A percentile compares a stretch with the other conserved stretches of the same genome.
These are phyloP conservation scores for Vigna unguiculata DNA, from an alignment of 306 rosid species.

Conservation along the genomic window DNA sequence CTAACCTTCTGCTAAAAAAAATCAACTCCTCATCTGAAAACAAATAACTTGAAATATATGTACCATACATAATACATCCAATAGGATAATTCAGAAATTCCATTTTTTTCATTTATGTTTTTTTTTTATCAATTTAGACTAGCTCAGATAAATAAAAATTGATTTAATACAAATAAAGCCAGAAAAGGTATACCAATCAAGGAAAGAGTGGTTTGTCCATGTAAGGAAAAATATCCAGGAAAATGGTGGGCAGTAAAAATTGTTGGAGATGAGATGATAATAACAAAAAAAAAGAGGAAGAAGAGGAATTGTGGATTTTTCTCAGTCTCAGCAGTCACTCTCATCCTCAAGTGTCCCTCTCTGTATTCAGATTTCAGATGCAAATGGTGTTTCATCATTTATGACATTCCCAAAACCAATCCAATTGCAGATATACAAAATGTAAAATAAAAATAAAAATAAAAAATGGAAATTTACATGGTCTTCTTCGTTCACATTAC, in stretches of 20 bases:
- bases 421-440: background rate
- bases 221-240: slow-evolving; percentile 11
- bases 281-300: slow-evolving; percentile 2
- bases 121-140: background rate
- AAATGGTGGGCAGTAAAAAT: slow-evolving; percentile 48
- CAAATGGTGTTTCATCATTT: slow-evolving; percentile 25
- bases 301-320: slow-evolving; percentile 40
- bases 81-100: slow-evolving; percentile 31
- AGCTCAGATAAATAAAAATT: background rate
- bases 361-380: slow-evolving; percentile 44
- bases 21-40: background rate
- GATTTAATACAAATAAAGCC: slow-evolving; percentile 3
- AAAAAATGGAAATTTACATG: background rate
- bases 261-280: slow-evolving; percentile 43
- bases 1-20: too few relatives aligned
- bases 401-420: slow-evolving; percentile 28
- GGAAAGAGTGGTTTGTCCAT: slow-evolving; percentile 14
- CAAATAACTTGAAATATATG: background rate
- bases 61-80: background rate
- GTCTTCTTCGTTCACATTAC: slow-evolving; percentile 32
- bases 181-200: slow-evolving; percentile 28
- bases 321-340: slow-evolving; percentile 47
- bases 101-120: background rate
- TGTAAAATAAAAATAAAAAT: background rate
- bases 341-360: slow-evolving; percentile 55